Base-by-base conservation (phyloP, 164 flowering plant genomes). In the Annona squamosa region DNA sequence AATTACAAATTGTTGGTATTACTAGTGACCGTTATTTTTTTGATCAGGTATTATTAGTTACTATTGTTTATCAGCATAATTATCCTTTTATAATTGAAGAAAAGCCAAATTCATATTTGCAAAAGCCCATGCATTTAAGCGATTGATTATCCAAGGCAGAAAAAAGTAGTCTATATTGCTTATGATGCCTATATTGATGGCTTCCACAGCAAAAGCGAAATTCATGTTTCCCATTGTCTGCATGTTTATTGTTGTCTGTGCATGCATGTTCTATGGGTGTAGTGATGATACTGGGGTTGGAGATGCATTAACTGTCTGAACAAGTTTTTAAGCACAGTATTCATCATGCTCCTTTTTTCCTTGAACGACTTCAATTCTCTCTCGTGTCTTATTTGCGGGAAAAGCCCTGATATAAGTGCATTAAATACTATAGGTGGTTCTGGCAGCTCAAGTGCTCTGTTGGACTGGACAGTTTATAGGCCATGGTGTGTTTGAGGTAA, bases 391-490 rank as follows among this genome's bases (percentile, higher is more conserved):
- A 17, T 65, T 48, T 13, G 42, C 2, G 18, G 26, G 57, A 13
- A 16, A 59, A 26, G 37, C 5, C 42, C 41, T 41, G 68, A 71
- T 59, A 57, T 6, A 1, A 46, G 6, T 64, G 45, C 43, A 61
- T 10, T 26, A 43, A 67, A 5, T 37, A 19, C 10, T 69, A 59
- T 71, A 87, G 90, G 85, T 85, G 48, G 88, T 80, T 64, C 78
- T 87, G 65, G 85, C 73, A 70, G 79, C 81, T 69, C 93, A 89
- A 72, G 2, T 87, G 41, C 48, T 86, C 67, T 89, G 89, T 78
- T 89, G 93, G 93, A 81, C 83, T 9, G 87, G 84, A 67, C 93
- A 86, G 75, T 89, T 87, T 70, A 77, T 89, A 47, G 89, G 91
- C 69, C 91, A 87, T 77, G 91, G 88, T 43, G 81, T 87, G 68